Base-by-base conservation (phyloP, 306 rosid genomes). In the Crotalaria pallida region DNA sequence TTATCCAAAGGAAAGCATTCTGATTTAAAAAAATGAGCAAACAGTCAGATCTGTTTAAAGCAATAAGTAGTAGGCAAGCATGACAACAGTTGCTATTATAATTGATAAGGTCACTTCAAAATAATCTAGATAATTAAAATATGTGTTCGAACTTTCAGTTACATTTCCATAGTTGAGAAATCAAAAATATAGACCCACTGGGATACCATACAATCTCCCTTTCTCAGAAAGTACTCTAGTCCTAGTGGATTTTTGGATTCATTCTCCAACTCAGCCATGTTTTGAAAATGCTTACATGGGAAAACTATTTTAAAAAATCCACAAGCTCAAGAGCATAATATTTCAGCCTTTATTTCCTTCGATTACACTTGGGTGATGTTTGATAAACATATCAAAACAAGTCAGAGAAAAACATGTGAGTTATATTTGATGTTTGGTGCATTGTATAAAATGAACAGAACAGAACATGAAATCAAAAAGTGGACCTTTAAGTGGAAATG, bases 301-400 rank as follows among this genome's bases (percentile, higher is more conserved):
- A 53, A 22, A 52, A 52, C 10, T 50, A 9, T 23, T 19, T 59
- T 26, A 50, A 45, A 60, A 36, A 40, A 48, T 29, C 3, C 72
- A 76, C 27, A 13, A 49, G 60, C 34, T 4, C 12, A 52, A 23
- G 17, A 48, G 16, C n/a, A 72, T 34, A 16, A 13, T 41, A 15
- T 27, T 72, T 73, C 10, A 76, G 3, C 53, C 17, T 53, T 38
- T 26, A 58, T 34, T 65, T 65, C 78, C 58, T 17, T 26, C 40
- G 5, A 27, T n/a, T 44, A 51, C n/a, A 7, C 52, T 53, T 52
- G 24, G 36, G 1, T 31, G 6, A 27, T 27, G 31, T 27, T 27
- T 27, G 31, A 1, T 31, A 31, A 31, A 31, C 8, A 31, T 31
- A 31, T 31, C 36, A 31, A 31, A 31, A 31, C 6, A 1, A 8